phyloP scores from a whole-genome alignment of 202 grass and related monocot species.

The Zizania palustris region DNA sequence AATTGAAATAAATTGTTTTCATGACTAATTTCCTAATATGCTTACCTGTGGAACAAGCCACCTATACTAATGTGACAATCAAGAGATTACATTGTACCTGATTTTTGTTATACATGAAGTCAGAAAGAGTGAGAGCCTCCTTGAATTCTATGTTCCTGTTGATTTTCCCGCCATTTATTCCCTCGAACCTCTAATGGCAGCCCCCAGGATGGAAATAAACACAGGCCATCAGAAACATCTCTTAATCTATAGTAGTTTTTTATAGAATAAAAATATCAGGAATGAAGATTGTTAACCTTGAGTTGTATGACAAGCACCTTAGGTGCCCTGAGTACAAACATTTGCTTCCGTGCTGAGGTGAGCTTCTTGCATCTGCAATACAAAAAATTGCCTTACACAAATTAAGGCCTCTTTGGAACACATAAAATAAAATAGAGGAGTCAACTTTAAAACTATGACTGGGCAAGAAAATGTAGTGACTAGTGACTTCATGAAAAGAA shows the following conservation, averaged over 20 bases:
- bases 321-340: slow-evolving; percentile 86
- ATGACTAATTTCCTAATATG: slow-evolving; percentile 5
- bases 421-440: background rate
- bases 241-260: slow-evolving; percentile 18
- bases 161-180: slow-evolving; percentile 91
- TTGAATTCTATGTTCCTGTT: slow-evolving; percentile 92
- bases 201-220: slow-evolving; percentile 12
- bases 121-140: slow-evolving; percentile 76
- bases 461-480: background rate
- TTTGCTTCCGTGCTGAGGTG: slow-evolving; percentile 86
- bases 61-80: slow-evolving; percentile 23
- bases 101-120: slow-evolving; percentile 75
- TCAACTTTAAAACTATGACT: slow-evolving; percentile 10
- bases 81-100: slow-evolving; percentile 56
- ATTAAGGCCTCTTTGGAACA: slow-evolving; percentile 13
- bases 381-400: slow-evolving; percentile 13
- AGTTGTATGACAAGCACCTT: slow-evolving; percentile 98
- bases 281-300: slow-evolving; percentile 57
- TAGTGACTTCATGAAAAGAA: background rate
- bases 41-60: background rate
- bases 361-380: slow-evolving; percentile 87
- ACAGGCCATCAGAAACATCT: slow-evolving; percentile 38
- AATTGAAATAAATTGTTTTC: slow-evolving; percentile 15
- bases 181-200: slow-evolving; percentile 87
- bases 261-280: slow-evolving; percentile 14